phyloP scores from a whole-genome alignment of 768 basidiomycete species.

The Suillus sp. region DNA sequence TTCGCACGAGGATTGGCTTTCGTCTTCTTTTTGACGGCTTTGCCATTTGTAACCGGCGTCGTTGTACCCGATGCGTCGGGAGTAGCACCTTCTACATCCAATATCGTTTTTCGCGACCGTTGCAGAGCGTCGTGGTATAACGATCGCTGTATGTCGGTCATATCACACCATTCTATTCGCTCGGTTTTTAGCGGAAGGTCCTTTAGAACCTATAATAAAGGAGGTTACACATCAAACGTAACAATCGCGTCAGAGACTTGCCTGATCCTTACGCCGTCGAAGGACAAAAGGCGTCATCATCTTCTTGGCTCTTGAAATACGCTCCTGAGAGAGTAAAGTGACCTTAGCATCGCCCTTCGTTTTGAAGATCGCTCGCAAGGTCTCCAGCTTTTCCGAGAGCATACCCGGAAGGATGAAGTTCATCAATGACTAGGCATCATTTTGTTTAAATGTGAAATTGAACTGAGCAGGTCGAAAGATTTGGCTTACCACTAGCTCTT shows the following conservation, averaged over 20 bases:
- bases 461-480: constrained; percentile 11
- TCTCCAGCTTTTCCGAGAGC: constrained; percentile 75
- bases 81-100: constrained; percentile 43
- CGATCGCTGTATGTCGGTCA: constrained; percentile 79
- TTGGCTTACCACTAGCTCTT: constrained; percentile 78
- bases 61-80: constrained; percentile 35
- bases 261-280: constrained; percentile 95
- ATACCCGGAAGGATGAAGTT: constrained; percentile 96
- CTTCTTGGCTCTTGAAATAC: constrained; percentile 93
- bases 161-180: constrained; percentile 92
- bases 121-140: constrained; percentile 87
- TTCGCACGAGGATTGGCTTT: constrained; percentile 47
- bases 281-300: constrained; percentile 99
- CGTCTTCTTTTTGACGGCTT: constrained; percentile 33
- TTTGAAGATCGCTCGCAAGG: constrained; percentile 94
- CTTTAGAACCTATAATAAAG: constrained; percentile 70
- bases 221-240: constrained; percentile 3
- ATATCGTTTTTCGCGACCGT: constrained; percentile 79
- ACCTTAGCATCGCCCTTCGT: constrained; percentile 91
- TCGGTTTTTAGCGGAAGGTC: constrained; percentile 94
- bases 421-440: constrained; percentile 74
- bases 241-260: constrained; percentile 27
- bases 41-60: constrained; percentile 29
- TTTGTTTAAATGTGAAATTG: constrained; percentile 15
- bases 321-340: constrained; percentile 86